Evolutionary conservation across 1,284 basidiomycete genomes (phyloP).

Genomic region (Tylopilus orsonianus): DNA sequence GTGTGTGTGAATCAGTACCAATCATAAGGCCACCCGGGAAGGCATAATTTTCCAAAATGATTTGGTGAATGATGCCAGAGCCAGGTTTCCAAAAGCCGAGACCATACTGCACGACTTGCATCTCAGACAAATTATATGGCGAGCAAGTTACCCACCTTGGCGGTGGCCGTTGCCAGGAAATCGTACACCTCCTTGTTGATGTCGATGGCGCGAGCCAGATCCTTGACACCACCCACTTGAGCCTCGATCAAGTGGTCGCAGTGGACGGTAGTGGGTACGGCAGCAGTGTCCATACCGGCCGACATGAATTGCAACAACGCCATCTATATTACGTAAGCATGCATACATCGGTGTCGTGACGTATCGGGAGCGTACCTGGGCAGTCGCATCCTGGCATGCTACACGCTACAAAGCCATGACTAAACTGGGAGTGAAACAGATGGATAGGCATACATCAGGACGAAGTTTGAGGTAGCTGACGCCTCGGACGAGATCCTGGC

Average conservation of each 20-base stretch:
- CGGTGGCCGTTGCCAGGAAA: slow-evolving; percentile 96
- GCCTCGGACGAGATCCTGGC: slow-evolving; percentile 86
- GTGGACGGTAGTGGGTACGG: slow-evolving; percentile 97
- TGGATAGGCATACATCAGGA: slow-evolving; percentile 72
- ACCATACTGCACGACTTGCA: slow-evolving; percentile 64
- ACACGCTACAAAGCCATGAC: slow-evolving; percentile 71
- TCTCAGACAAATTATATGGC: neutral
- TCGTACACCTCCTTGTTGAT: slow-evolving; percentile 99
- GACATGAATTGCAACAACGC: slow-evolving; percentile 99
- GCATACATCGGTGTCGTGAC: slow-evolving; percentile 19
- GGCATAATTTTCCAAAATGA: slow-evolving; percentile 98
- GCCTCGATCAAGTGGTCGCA: slow-evolving; percentile 99
- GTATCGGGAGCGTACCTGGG: slow-evolving; percentile 52
- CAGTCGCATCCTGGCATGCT: slow-evolving; percentile 99
- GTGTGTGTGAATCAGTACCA: slow-evolving; percentile 99
- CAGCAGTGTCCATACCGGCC: slow-evolving; percentile 95
- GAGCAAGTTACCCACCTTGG: slow-evolving; percentile 60
- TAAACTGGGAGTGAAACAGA: neutral
- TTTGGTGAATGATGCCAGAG: slow-evolving; percentile 97
- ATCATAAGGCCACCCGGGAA: slow-evolving; percentile 99
- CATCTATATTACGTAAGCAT: slow-evolving; percentile 71
- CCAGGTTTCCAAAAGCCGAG: slow-evolving; percentile 99
- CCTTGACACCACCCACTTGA: slow-evolving; percentile 90
- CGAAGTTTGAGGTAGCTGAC: slow-evolving; percentile 93
- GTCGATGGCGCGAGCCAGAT: slow-evolving; percentile 89